phyloP scores from a whole-genome alignment of 805 yeast genomes.

The Suhomyces sp. region DNA sequence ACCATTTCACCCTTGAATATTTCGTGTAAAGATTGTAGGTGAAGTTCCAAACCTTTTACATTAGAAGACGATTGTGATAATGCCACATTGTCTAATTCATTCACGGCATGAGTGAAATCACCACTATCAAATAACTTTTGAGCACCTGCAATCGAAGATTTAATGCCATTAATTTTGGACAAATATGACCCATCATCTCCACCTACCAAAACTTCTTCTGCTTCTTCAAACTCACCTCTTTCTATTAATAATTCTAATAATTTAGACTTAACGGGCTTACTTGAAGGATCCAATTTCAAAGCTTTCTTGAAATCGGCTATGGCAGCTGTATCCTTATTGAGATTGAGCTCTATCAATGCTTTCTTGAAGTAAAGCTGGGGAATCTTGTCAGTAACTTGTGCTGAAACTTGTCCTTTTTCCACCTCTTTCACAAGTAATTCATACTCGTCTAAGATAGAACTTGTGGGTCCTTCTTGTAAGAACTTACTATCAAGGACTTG shows the following conservation, averaged over 20 bases:
- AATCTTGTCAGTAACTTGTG: slow-evolving; percentile 3
- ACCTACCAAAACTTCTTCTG: slow-evolving; percentile 12
- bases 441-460: slow-evolving; percentile 25
- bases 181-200: slow-evolving; percentile 9
- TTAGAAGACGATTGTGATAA: slow-evolving; percentile 44
- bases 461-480: slow-evolving; percentile 31
- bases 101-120: slow-evolving; percentile 25
- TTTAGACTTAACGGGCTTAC: slow-evolving; percentile 49
- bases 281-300: slow-evolving; percentile 39
- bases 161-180: slow-evolving; percentile 9
- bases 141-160: slow-evolving; percentile 13
- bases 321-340: slow-evolving; percentile 55
- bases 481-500: slow-evolving; percentile 14
- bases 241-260: slow-evolving; percentile 50
- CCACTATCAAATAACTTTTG: slow-evolving; percentile 10
- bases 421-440: slow-evolving; percentile 18
- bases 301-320: slow-evolving; percentile 51
- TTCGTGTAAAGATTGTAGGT: slow-evolving; percentile 16
- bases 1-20: slow-evolving; percentile 19
- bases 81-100: slow-evolving; percentile 24
- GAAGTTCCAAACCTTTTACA: slow-evolving; percentile 32
- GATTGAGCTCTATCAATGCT: slow-evolving; percentile 59
- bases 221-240: slow-evolving; percentile 48
- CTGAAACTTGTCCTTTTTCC: slow-evolving; percentile 5
- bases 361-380: slow-evolving; percentile 55